Percentiles rank a stretch among this genome's conserved stretches.
These are phyloP conservation scores for Graphilbum sp. DNA, from an alignment of 2,329 filamentous ascomycete species.

Conservation along the genomic window DNA sequence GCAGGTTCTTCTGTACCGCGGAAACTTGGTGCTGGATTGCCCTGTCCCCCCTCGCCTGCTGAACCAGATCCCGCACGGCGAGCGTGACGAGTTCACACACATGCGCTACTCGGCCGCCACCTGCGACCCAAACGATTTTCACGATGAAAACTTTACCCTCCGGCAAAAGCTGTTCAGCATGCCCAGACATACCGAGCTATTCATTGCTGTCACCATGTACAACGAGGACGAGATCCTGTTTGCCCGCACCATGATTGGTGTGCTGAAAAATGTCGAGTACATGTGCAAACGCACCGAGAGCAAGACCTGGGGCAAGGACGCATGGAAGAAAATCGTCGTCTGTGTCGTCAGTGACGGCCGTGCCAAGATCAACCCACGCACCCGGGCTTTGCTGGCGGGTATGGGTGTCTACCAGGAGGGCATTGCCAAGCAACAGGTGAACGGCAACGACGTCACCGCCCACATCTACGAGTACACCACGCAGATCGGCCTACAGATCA, in stretches of 20 bases:
- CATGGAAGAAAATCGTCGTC: conserved; percentile 99
- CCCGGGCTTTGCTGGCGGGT: conserved; percentile 73
- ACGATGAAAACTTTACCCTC: conserved; percentile 75
- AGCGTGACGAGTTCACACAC: conserved; percentile 81
- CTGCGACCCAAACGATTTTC: conserved; percentile 81
- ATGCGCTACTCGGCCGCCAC: conserved; percentile 93
- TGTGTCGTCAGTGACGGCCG: conserved; percentile 94
- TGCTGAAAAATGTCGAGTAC: conserved; percentile 97
- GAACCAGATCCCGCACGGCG: conserved; percentile 76
- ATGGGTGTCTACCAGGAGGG: conserved; percentile 97
- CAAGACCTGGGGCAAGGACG: conserved; percentile 96
- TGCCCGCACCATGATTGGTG: conserved; percentile 85
- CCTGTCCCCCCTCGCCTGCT: conserved; percentile 80
- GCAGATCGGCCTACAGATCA: conserved; percentile 73
- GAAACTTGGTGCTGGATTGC: conserved; percentile 92
- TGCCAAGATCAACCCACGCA: conserved; percentile 89
- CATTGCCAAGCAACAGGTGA: conserved; percentile 96
- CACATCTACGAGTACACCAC: conserved; percentile 96
- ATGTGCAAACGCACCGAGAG: conserved; percentile 89
- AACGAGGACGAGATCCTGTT: conserved; percentile 97
- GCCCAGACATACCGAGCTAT: conserved; percentile 80
- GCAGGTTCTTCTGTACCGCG: conserved; percentile 91
- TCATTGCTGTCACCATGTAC: conserved; percentile 97
- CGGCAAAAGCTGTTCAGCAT: conserved; percentile 87
- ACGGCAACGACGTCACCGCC: conserved; percentile 86